Base-by-base conservation (phyloP, 306 rosid genomes). In the Prunus mongolica region DNA sequence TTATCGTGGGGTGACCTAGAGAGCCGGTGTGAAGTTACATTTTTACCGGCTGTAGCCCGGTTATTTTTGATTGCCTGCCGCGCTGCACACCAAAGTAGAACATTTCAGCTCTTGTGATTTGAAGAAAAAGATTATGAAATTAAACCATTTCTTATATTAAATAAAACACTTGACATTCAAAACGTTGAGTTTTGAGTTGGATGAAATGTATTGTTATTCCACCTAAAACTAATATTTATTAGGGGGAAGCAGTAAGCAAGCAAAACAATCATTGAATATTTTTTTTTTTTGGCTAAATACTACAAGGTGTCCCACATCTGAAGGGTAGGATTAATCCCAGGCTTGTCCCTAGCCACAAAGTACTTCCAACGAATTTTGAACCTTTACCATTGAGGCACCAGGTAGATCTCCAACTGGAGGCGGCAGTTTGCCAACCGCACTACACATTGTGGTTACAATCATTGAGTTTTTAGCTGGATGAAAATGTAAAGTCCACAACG, bases 1-100 rank as follows among this genome's bases (percentile, higher is more conserved):
- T 41, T 75, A n/a, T 69, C 68, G 38, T 3, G 2, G 47, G 60
- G 55, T 67, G 77, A 85, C 89, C 79, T 56, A 76, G 4, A 83
- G 73, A 78, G 84, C 81, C 77, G 74, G 81, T 79, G 74, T 51
- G 20, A 49, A 46, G 20, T 27, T 8, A 24, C 55, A 20, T 75
- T 71, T 38, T 76, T 69, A 81, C 89, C 68, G 75, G 83, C 56
- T 70, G 18, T 78, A 7, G 12, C 27, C 84, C 73, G 79, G 80
- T 84, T 65, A 2, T 3, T 8, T 34, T 22, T 16, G 4, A 32
- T 15, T 50, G 52, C 25, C 52, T 5, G 11, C 13, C 19, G n/a
- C 56, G 20, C 20, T 52, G 9, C 44, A 38, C 44, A 38, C 44
- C 44, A 38, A 38, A 38, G 44, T 38, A 7, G 44, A 38, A 38